Conservation (phyloP, 192 early-diverging fungal genomes). For the Borealophlyctis nickersoniae region DNA sequence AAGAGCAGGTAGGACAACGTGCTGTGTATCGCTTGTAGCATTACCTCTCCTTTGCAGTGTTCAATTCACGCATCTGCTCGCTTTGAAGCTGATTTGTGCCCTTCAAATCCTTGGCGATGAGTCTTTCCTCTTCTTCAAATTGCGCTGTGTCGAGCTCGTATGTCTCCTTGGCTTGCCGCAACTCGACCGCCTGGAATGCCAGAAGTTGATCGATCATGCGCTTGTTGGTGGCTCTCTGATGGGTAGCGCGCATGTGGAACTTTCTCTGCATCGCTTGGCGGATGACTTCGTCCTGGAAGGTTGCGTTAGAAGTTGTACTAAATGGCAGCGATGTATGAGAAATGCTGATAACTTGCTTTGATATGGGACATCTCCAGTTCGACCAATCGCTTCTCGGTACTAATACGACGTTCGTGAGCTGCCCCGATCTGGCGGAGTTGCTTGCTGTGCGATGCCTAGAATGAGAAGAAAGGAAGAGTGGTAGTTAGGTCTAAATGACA, state of each 20-base stretch:
- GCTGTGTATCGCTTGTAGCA: no score
- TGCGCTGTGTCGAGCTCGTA: constrained; percentile 27
- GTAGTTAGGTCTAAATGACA: neutral
- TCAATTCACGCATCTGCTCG: constrained; percentile 25
- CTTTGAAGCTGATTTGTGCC: constrained; percentile 7
- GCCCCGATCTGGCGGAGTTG: constrained; percentile 23
- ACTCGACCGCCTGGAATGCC: constrained; percentile 31
- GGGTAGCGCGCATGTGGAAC: constrained; percentile 26
- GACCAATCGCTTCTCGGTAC: constrained; percentile 15
- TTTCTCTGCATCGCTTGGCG: constrained; percentile 27
- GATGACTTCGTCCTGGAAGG: constrained; percentile 22
- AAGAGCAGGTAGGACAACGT: no score
- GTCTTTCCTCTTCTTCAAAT: constrained; percentile 27
- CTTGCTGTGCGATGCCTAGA: constrained; percentile 22
- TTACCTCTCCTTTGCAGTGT: constrained; percentile 29
- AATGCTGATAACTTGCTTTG: constrained; percentile 1
- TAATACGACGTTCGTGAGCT: constrained; percentile 22
- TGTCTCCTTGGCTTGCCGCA: constrained; percentile 30
- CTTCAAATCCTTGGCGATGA: constrained; percentile 21
- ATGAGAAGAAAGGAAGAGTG: neutral
- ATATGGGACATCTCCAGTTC: constrained; percentile 26
- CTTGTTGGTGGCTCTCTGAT: constrained; percentile 23
- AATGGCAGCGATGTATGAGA: neutral
- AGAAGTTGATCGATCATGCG: constrained; percentile 25
- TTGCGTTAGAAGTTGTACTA: neutral